Base-by-base conservation (phyloP, 139 green algal species). In the Volvox reticuliferus region DNA sequence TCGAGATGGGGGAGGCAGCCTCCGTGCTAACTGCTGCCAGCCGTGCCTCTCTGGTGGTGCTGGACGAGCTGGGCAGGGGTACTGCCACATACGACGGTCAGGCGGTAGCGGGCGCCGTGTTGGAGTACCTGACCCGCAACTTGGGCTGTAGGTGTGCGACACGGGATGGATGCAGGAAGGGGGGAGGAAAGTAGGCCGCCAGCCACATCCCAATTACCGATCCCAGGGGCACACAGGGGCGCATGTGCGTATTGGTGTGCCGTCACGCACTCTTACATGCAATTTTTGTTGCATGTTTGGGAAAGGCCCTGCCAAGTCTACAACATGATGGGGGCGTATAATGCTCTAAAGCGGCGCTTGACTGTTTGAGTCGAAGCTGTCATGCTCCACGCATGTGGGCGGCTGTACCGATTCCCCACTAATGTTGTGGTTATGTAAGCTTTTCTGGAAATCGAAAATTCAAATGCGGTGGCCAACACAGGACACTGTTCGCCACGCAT, bases 401-500 rank as follows among this genome's bases (percentile, higher is more conserved):
- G 44, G 5, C 44, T 55, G 44, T 9, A 55, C 44, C 9, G 44
- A 55, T 5, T 55, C 44, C 9, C 5, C 44, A 55, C 44, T 55
- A 9, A 55, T 55, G 9, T 55, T 5, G 44, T 9, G 44, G 9
- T 55, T 55, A 55, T 55, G n/a, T 55, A 55, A 55, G 44, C 44
- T 55, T 55, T 55, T 55, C 44, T 14, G 44, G 44, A 9, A 14
- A 55, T 55, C 5, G 9, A 55, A 5, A 32, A 65, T 37, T 68
- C 35, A 50, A 68, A 6, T 71, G 9, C 18, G 35, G 20, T 62
- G 22, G 16, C 30, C 20, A 37, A 35, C 12, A 62, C 35, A 62
- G 91, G 33, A 97, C 95, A 87, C 91, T 99, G 44, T 99, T 99
- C 94, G 98, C 97, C 20, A 99, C 98, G 21, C 98, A 99, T 95